Base-by-base conservation (phyloP, 2,329 filamentous ascomycete species). In the Fusarium torulosum region DNA sequence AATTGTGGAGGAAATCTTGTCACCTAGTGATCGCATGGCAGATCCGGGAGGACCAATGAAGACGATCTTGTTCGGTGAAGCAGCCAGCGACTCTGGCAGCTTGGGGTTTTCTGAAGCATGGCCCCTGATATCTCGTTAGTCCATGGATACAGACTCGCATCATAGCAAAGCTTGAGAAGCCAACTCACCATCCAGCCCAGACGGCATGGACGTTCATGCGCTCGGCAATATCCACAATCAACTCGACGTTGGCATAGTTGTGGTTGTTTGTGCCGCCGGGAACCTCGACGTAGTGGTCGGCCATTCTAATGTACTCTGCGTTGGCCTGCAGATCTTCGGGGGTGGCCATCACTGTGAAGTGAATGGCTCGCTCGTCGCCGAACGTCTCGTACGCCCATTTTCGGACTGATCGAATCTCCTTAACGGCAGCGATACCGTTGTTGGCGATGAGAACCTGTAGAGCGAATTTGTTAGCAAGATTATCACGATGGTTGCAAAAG, bases 341-440 rank as follows among this genome's bases (percentile, higher is more conserved):
- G 38, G 96, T 99, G 74, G 96, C 96, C 96, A 99, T 99, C 79
- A 99, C 96, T 67, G 96, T 99, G 84, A 99, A 99, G 79, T 98
- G 94, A 78, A 99, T 97, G 75, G 95, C 96, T 77, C 92, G 89
- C 85, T 99, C 96, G 82, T 99, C 94, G 83, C 96, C 95, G 79
- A 99, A 99, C 9, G 93, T 97, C 84, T 99, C 96, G 89, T 99
- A 99, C 65, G 96, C 96, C 96, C 96, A 99, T 94, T 98, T 99
- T 81, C 96, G 92, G 77, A 99, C 95, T 62, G 95, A 98, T 80
- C 96, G 90, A 79, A 99, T 99, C 83, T 99, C 96, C 83, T 99
- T 99, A 81, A 99, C 96, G 78, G 96, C 96, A 51, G 96, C 96
- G 81, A 99, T 99, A 87, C 96, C 96, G 84, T 99, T 99, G 86